These are phyloP conservation scores for Chlorella sp. DNA, from an alignment of 139 green algal species.

Conservation along the genomic window DNA sequence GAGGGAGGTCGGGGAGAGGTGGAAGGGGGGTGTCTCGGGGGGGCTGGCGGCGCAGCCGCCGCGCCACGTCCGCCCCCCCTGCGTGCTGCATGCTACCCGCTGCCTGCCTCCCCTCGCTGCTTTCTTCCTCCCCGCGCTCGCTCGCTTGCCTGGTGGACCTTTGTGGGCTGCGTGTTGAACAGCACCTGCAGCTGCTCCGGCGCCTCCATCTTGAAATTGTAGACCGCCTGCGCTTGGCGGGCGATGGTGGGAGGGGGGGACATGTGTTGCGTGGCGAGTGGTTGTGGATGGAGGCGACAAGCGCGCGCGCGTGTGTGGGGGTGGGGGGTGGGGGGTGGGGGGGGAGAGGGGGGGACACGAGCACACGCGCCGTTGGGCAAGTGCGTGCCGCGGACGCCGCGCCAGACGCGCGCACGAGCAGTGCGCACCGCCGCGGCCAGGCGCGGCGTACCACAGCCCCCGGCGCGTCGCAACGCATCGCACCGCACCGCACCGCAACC, in stretches of 20 bases:
- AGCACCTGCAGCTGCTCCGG: conserved; percentile 52
- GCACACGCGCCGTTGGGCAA: background rate
- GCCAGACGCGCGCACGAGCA: background rate
- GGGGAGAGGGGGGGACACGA: background rate
- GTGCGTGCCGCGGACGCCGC: background rate
- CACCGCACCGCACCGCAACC: background rate
- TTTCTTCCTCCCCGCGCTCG: no score
- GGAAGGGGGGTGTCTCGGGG: background rate
- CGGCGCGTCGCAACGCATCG: background rate
- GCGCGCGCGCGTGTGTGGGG: background rate
- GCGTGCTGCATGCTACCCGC: no score
- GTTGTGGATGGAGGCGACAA: background rate
- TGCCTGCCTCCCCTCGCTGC: no score
- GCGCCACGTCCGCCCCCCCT: background rate
- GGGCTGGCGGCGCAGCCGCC: no score
- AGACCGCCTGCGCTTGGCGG: conserved; percentile 59
- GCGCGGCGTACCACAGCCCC: background rate
- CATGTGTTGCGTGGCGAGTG: background rate
- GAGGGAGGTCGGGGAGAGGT: background rate
- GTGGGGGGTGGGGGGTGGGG: background rate
- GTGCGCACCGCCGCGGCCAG: background rate
- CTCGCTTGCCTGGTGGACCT: conserved; percentile 16
- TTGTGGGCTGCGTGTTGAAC: conserved; percentile 73
- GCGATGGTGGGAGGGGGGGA: no score
- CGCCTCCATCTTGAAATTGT: conserved; percentile 45